Conservation (phyloP, 345 rosid species). For the Eucalyptus paniculata region DNA sequence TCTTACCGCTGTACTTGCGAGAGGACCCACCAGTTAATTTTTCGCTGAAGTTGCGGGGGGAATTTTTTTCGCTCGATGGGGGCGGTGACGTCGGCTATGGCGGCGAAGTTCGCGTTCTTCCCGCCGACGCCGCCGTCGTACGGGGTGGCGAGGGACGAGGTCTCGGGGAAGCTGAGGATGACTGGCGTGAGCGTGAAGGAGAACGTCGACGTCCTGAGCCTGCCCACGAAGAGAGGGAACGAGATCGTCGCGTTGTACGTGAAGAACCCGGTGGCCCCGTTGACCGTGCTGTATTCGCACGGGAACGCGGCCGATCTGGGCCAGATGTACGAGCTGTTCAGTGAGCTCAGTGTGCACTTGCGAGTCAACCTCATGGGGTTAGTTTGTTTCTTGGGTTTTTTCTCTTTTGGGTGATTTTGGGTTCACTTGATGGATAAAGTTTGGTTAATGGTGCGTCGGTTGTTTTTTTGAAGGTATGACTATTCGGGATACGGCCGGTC, state of each 20-base stretch:
- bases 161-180: slow-evolving; percentile 42
- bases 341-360: slow-evolving; percentile 66
- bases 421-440: neutral
- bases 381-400: neutral
- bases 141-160: slow-evolving; percentile 31
- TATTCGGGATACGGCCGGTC: slow-evolving; percentile 92
- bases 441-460: neutral
- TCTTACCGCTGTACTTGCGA: neutral
- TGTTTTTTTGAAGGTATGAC: slow-evolving; percentile 51
- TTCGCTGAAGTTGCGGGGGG: neutral
- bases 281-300: slow-evolving; percentile 75
- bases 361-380: slow-evolving; percentile 89
- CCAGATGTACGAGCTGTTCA: slow-evolving; percentile 73
- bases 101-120: slow-evolving; percentile 91
- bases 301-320: slow-evolving; percentile 99
- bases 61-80: slow-evolving; percentile 34
- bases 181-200: slow-evolving; percentile 39
- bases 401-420: neutral
- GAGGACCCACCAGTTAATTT: neutral
- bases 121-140: slow-evolving; percentile 94
- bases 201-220: slow-evolving; percentile 53
- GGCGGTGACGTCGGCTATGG: slow-evolving; percentile 83
- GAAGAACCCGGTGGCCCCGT: slow-evolving; percentile 63
- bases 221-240: slow-evolving; percentile 75
- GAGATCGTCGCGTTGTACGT: slow-evolving; percentile 71